These are phyloP conservation scores for Naegleria lovaniensis DNA, from an alignment of 208 protist genomes.

Conservation along the genomic window DNA sequence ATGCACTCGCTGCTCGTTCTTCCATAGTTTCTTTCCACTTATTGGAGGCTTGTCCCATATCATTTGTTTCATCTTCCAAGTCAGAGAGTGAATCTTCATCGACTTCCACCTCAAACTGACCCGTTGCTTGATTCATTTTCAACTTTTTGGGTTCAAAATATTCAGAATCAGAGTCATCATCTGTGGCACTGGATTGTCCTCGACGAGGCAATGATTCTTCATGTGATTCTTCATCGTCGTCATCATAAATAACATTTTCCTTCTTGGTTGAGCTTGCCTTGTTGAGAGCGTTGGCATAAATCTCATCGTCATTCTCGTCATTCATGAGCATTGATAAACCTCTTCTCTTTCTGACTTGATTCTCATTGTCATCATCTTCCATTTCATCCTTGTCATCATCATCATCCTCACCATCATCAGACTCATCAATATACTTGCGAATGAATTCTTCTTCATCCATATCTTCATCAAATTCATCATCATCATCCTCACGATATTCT, in stretches of 20 bases:
- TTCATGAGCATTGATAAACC: conserved; percentile 58
- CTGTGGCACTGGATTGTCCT: conserved; percentile 33
- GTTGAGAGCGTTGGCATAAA: conserved; percentile 31
- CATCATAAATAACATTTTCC: conserved; percentile 42
- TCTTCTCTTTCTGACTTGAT: conserved; percentile 51
- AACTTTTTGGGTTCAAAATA: conserved; percentile 20
- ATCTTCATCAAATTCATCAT: conserved; percentile 46
- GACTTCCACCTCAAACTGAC: conserved; percentile 32
- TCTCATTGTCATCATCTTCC: conserved; percentile 32
- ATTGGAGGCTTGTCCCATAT: neutral
- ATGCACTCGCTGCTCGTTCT: neutral
- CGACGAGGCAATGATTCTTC: too few species aligned
- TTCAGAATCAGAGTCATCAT: conserved; percentile 25
- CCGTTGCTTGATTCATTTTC: neutral
- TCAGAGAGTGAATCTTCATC: conserved; percentile 35
- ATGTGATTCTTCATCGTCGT: conserved; percentile 57
- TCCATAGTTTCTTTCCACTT: conserved; percentile 45
- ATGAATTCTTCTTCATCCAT: conserved; percentile 41
- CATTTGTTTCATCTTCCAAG: neutral
- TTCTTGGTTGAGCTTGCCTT: neutral
- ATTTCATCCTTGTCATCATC: conserved; percentile 54
- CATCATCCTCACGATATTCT: conserved; percentile 62
- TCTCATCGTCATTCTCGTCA: conserved; percentile 50
- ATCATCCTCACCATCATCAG: conserved; percentile 43
- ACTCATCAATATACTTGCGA: conserved; percentile 48